Conservation (phyloP, 2,329 filamentous ascomycete genomes). For the Neofusicoccum laricinum region DNA sequence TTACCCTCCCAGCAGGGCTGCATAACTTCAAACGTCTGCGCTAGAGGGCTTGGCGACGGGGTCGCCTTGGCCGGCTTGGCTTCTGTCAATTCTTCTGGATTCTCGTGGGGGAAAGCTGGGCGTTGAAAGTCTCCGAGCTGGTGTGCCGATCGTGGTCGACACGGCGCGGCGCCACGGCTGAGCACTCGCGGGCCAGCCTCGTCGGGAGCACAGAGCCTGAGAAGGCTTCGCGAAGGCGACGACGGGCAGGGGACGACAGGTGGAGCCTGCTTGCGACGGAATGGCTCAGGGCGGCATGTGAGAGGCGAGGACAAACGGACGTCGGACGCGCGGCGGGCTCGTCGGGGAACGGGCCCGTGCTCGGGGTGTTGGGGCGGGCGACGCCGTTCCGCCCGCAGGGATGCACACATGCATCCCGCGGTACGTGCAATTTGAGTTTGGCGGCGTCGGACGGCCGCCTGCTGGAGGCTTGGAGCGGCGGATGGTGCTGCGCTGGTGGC, state of each 20-base stretch:
- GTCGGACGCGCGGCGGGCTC: background rate
- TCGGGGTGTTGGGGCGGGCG: background rate
- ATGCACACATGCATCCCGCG: background rate
- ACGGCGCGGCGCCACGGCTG: background rate
- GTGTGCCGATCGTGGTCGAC: background rate
- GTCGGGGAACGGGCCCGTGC: conserved; percentile 1
- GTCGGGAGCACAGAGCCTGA: background rate
- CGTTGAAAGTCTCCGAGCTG: background rate
- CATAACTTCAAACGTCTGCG: conserved; percentile 16
- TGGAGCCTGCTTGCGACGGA: background rate
- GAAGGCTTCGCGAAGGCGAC: background rate
- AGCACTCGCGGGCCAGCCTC: no score
- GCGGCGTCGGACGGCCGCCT: background rate
- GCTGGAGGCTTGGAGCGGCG: background rate
- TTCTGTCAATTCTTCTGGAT: background rate
- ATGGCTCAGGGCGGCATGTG: background rate
- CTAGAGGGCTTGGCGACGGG: conserved; percentile 10
- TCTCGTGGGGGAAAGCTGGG: background rate
- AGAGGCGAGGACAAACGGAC: background rate
- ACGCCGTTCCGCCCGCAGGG: background rate
- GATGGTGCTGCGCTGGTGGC: background rate
- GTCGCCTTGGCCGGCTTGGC: conserved; percentile 11
- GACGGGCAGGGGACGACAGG: background rate
- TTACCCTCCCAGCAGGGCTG: background rate
- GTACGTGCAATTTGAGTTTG: background rate